Evolutionary conservation across 225 moss, liverwort and hornwort genomes (phyloP), one percentile per base, ranked within the genome.

Genomic region (Asterella californica): DNA sequence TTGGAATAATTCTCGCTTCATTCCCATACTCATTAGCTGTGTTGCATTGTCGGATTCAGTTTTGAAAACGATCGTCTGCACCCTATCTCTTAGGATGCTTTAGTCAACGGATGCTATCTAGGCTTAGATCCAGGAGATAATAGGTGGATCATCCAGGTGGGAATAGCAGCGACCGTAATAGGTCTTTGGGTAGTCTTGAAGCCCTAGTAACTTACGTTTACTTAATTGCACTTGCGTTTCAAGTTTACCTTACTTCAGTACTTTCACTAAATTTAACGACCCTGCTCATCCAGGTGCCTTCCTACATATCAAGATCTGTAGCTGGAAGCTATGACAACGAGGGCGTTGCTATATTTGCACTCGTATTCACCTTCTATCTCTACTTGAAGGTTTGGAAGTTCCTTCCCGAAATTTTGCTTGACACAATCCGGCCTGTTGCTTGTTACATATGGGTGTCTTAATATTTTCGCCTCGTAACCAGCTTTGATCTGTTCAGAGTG

Each of bases 251-350:
- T 65, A 10, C 30, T 65, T 11, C 32, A 7, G 34, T 15, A 36
- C 19, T 36, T 37, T 18, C 36, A 34, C 17, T 15, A 67, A 18
- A 67, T 52, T 52, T 52, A 17, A 52, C 10, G 52, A 48, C 17
- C 52, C 52, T 52, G 52, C 52, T 52, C 52, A 52, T 52, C 7
- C 82, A 97, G 96, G 96, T 97, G 57, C 96, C 96, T 78, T 97
- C 97, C 33, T 99, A 95, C 78, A 99, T 95, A 80, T 95, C 99
- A 77, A 87, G 99, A 84, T 99, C 99, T 80, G 95, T 95, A 70
- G 95, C 95, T 85, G 99, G 95, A 69, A 95, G 93, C 85, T 99
- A 95, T 55, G 95, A 99, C 87, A 99, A 99, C 76, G 99, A 99
- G 84, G 99, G 89, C 64, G 99, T 99, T 85, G 95, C 99, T 75